phyloP scores from a whole-genome alignment of 2,329 filamentous ascomycete species.

The Botrytis tulipae region DNA sequence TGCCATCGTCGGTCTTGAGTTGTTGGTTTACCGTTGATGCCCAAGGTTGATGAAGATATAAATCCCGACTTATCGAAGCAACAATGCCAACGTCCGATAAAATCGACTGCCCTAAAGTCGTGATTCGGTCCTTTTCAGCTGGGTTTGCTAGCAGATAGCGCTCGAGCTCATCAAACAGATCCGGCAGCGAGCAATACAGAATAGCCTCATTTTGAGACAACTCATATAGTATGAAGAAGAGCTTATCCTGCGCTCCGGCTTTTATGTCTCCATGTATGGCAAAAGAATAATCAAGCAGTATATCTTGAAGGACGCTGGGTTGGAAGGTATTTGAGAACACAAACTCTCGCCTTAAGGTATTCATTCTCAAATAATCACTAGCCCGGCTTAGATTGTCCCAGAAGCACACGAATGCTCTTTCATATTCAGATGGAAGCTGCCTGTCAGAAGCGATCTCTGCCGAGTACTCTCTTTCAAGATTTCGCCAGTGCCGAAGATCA shows the following conservation, averaged over 20 bases:
- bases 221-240: neutral
- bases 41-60: neutral
- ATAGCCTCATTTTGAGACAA: neutral
- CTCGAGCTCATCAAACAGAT: neutral
- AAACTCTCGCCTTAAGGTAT: neutral
- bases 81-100: neutral
- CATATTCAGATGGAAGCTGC: neutral
- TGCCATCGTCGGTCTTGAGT: neutral
- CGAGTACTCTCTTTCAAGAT: neutral
- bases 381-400: neutral
- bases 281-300: neutral
- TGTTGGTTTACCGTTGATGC: neutral
- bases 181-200: neutral
- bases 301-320: neutral
- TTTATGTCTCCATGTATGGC: neutral
- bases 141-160: neutral
- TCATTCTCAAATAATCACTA: neutral
- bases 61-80: neutral
- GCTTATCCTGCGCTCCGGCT: neutral
- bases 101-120: neutral
- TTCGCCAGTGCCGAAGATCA: neutral
- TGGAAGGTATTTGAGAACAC: neutral
- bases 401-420: neutral
- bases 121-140: neutral
- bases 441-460: neutral